phyloP scores from a whole-genome alignment of 495 filamentous ascomycete species.

The Xylaria acuta region DNA sequence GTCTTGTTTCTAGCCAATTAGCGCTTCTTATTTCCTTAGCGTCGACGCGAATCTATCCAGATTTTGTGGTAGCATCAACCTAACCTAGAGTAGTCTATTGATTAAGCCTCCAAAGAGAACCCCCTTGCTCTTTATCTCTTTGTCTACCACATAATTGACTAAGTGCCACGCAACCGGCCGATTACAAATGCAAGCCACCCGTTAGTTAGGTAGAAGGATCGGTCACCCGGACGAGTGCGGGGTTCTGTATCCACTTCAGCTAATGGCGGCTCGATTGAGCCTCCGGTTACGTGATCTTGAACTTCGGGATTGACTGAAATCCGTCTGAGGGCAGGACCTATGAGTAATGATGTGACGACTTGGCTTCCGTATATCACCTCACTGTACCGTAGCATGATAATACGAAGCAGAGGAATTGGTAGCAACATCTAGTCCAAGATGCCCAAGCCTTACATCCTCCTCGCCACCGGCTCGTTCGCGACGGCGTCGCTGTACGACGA shows the following conservation, averaged over 20 bases:
- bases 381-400: background rate
- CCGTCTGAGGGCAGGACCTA: background rate
- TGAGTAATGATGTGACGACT: background rate
- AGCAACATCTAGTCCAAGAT: constrained; percentile 25
- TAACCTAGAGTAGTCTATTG: background rate
- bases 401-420: background rate
- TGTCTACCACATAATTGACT: background rate
- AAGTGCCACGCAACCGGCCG: background rate
- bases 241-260: background rate
- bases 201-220: background rate
- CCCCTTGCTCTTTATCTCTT: background rate
- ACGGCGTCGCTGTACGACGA: constrained; percentile 39
- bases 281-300: constrained; percentile 11
- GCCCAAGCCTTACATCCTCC: constrained; percentile 45
- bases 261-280: background rate
- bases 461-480: constrained; percentile 51
- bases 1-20: too few species aligned
- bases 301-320: background rate
- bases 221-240: background rate
- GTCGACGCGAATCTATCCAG: too few species aligned
- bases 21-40: too few species aligned
- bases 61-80: too few species aligned
- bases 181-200: background rate
- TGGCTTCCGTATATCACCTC: background rate
- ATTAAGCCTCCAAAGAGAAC: background rate